Evolutionary conservation across 495 filamentous ascomycete genomes (phyloP).

Genomic region (Pseudomonodictys pantanalensis): DNA sequence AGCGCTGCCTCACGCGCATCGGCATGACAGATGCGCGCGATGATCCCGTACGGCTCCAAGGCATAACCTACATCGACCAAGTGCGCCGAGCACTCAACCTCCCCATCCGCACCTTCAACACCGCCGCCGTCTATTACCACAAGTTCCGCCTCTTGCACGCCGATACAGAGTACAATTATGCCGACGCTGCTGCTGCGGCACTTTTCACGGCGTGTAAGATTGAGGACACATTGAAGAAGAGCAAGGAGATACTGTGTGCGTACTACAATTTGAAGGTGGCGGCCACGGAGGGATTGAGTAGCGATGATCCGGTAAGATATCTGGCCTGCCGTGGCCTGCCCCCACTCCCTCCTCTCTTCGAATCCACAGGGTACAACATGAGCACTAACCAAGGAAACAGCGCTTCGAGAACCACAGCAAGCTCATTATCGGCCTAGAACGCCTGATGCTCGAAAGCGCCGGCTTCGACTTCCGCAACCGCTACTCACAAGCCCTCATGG

Average conservation of each 20-base stretch:
- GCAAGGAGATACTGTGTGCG: constrained; percentile 84
- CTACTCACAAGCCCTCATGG: constrained; percentile 76
- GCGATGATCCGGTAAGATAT: constrained; percentile 70
- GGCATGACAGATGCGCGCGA: constrained; percentile 60
- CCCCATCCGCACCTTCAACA: constrained; percentile 82
- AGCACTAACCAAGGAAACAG: constrained; percentile 43
- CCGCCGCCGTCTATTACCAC: constrained; percentile 82
- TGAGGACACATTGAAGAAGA: constrained; percentile 97
- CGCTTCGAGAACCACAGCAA: constrained; percentile 73
- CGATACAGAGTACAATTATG: constrained; percentile 60
- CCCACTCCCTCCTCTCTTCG: too few species aligned
- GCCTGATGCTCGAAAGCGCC: constrained; percentile 88
- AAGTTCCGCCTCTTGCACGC: constrained; percentile 78
- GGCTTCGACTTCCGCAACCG: constrained; percentile 93
- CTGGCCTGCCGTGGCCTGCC: neutral
- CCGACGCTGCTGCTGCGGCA: constrained; percentile 83
- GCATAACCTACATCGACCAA: constrained; percentile 77
- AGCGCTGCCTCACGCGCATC: constrained; percentile 54
- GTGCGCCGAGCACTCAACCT: constrained; percentile 68
- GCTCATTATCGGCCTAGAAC: constrained; percentile 80
- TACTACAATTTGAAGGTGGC: constrained; percentile 77
- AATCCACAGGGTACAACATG: neutral
- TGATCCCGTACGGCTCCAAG: constrained; percentile 67
- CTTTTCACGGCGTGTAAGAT: constrained; percentile 94
- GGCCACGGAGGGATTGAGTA: constrained; percentile 68